Evolutionary conservation across 2,329 filamentous ascomycete genomes (phyloP).

Genomic region (Colletotrichum sublineola): DNA sequence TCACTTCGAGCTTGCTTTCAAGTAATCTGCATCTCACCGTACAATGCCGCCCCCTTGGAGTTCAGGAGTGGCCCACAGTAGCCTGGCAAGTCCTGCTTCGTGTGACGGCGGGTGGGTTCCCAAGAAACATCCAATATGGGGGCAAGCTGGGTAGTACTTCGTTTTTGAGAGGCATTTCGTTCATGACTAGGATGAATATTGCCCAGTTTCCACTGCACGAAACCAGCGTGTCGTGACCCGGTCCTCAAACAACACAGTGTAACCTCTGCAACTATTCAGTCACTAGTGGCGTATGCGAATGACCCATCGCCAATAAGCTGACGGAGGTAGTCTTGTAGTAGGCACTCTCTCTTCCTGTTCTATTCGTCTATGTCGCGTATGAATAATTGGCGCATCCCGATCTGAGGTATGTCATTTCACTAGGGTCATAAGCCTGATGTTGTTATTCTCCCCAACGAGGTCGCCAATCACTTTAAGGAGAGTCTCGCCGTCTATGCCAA

Average conservation of each 20-base stretch:
- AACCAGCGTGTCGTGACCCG: background rate
- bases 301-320: background rate
- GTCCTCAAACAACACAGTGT: background rate
- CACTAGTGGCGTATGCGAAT: background rate
- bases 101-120: background rate
- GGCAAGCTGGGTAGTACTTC: background rate
- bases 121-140: background rate
- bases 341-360: background rate
- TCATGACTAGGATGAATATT: no score
- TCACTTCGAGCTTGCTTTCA: background rate
- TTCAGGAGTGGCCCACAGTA: background rate
- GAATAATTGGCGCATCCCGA: background rate
- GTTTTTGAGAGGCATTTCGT: background rate
- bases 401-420: background rate
- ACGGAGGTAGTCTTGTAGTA: background rate
- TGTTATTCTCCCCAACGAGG: background rate
- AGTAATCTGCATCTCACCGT: background rate
- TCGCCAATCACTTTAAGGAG: background rate
- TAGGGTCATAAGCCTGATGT: background rate
- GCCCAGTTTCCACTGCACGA: background rate
- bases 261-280: background rate
- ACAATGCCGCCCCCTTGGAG: background rate
- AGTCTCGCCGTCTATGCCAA: background rate
- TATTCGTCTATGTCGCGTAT: background rate
- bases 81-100: background rate